These are phyloP conservation scores for Kwoniella newhampshirensis DNA, from an alignment of 768 basidiomycete genomes.

Conservation along the genomic window DNA sequence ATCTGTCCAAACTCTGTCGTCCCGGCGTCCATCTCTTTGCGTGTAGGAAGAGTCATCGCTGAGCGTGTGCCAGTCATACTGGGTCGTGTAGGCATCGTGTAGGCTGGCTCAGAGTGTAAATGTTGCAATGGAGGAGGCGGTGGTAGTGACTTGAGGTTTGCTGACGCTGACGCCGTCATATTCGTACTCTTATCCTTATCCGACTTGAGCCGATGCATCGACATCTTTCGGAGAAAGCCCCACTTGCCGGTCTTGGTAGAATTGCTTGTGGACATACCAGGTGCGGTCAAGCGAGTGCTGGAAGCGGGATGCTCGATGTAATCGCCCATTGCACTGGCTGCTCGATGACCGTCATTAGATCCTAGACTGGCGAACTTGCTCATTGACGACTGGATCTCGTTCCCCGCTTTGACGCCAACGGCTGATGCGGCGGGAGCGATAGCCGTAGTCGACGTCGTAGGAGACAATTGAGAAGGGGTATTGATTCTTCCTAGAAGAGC, in stretches of 20 bases:
- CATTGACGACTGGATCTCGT: constrained; percentile 1
- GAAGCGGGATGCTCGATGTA: constrained; percentile 14
- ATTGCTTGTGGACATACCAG: constrained; percentile 19
- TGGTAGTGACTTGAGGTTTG: constrained; percentile 37
- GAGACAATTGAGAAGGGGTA: constrained; percentile 9
- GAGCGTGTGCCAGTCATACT: constrained; percentile 22
- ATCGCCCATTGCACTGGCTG: constrained; percentile 30
- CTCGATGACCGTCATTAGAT: constrained; percentile 20
- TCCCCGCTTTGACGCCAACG: not conserved
- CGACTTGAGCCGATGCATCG: constrained; percentile 83
- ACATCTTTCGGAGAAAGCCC: constrained; percentile 98
- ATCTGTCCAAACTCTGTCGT: constrained; percentile 37
- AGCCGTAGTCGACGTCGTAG: not conserved
- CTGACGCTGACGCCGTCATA: constrained; percentile 30
- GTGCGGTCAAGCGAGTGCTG: constrained; percentile 11
- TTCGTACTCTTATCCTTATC: constrained; percentile 26
- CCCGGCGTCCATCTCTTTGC: constrained; percentile 11
- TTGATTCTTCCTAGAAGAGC: constrained; percentile 25
- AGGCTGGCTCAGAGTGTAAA: constrained; percentile 29
- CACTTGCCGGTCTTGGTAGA: constrained; percentile 67
- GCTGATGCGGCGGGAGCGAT: not conserved
- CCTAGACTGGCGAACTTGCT: constrained; percentile 30
- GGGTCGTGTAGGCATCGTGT: constrained; percentile 28
- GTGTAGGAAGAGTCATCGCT: constrained; percentile 41
- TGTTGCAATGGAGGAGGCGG: constrained; percentile 22